Conservation (phyloP, 345 rosid genomes). For the Psidium guajava region DNA sequence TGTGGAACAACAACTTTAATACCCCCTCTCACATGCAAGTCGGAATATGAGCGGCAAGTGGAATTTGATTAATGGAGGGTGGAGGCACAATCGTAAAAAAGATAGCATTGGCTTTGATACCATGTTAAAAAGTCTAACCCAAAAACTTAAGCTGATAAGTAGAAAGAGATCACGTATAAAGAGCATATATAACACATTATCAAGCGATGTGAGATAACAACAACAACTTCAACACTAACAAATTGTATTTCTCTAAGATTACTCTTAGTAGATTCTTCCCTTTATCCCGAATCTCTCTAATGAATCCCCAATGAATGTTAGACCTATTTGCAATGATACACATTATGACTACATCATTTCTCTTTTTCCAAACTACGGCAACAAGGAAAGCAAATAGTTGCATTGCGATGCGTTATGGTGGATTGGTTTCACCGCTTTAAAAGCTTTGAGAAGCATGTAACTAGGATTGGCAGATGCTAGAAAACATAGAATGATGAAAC, state of each 20-base stretch:
- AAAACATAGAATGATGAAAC: background rate
- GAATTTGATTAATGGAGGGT: too few relatives aligned
- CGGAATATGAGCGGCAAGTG: too few relatives aligned
- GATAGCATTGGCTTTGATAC: too few relatives aligned
- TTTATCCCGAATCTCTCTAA: background rate
- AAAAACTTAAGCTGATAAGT: too few relatives aligned
- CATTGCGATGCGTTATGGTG: background rate
- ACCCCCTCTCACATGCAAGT: too few relatives aligned
- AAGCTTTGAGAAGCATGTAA: background rate
- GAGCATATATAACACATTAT: too few relatives aligned
- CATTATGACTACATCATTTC: background rate
- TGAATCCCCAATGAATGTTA: background rate
- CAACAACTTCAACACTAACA: background rate
- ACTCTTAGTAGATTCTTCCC: background rate
- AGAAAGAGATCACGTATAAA: too few relatives aligned
- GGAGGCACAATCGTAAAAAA: too few relatives aligned
- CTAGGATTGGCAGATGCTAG: background rate
- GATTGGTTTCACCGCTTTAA: background rate
- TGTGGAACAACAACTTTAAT: too few relatives aligned
- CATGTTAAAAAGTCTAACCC: too few relatives aligned
- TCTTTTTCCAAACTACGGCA: background rate
- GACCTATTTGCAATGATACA: background rate
- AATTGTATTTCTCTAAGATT: background rate
- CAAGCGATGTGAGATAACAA: too few relatives aligned
- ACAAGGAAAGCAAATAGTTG: background rate